These are phyloP conservation scores for Populus ilicifolia DNA, from an alignment of 345 rosid species.

Conservation along the genomic window DNA sequence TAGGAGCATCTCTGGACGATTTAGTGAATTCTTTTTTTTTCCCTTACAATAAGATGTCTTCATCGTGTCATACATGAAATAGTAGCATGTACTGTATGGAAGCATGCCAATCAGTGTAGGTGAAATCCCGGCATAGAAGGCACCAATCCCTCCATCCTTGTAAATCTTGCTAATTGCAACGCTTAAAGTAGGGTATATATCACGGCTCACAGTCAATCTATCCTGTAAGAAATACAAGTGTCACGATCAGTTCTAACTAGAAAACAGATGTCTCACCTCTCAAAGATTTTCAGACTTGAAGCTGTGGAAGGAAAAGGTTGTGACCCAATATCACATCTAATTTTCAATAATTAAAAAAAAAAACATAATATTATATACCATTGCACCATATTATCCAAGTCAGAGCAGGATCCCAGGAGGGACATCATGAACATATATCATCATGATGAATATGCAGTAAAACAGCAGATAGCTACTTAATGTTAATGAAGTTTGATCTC, in stretches of 20 bases:
- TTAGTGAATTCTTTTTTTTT: slow-evolving; percentile 76
- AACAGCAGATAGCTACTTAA: not conserved
- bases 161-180: slow-evolving; percentile 73
- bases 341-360: not conserved
- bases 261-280: not conserved
- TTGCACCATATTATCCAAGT: not conserved
- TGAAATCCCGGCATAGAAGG: slow-evolving; percentile 74
- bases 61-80: slow-evolving; percentile 81
- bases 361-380: not conserved
- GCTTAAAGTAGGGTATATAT: slow-evolving; percentile 70
- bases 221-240: slow-evolving; percentile 52
- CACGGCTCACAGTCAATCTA: slow-evolving; percentile 85
- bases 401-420: not conserved
- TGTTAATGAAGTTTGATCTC: not conserved
- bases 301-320: not conserved
- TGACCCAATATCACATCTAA: not conserved
- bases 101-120: slow-evolving; percentile 96
- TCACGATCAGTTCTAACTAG: slow-evolving; percentile 10
- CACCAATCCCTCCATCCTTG: slow-evolving; percentile 78
- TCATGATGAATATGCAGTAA: not conserved
- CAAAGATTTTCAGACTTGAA: not conserved
- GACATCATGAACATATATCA: not conserved
- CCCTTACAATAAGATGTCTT: slow-evolving; percentile 69
- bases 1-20: slow-evolving; percentile 86
- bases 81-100: slow-evolving; percentile 94